These are phyloP conservation scores for Citrus mangshanensis DNA, from an alignment of 345 rosid species.

Conservation along the genomic window DNA sequence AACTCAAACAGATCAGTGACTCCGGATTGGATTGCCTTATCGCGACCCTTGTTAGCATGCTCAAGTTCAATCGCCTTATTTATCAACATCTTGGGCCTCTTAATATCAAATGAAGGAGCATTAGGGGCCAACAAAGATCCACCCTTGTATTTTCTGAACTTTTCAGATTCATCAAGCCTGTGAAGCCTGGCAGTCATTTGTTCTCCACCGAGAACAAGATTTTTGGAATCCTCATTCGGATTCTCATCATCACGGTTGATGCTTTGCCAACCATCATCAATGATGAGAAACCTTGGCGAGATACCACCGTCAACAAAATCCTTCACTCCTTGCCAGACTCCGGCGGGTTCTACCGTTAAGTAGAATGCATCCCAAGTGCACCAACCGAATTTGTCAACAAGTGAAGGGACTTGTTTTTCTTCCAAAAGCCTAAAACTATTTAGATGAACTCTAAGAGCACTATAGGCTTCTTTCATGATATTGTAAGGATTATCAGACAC, in stretches of 20 bases:
- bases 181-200: conserved; percentile 82
- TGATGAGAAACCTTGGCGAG: conserved; percentile 70
- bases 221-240: conserved; percentile 41
- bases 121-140: conserved; percentile 48
- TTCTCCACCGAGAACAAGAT: conserved; percentile 79
- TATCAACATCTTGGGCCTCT: conserved; percentile 65
- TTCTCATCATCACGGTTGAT: conserved; percentile 52
- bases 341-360: conserved; percentile 75
- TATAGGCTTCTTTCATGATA: conserved; percentile 73
- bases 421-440: conserved; percentile 76
- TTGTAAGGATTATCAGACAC: conserved; percentile 65
- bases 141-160: conserved; percentile 59
- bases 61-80: conserved; percentile 70
- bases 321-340: conserved; percentile 71
- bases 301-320: conserved; percentile 66
- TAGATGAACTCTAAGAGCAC: conserved; percentile 69
- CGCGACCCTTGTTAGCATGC: conserved; percentile 48
- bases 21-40: conserved; percentile 40
- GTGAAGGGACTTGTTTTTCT: conserved; percentile 59
- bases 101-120: conserved; percentile 50
- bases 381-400: conserved; percentile 85
- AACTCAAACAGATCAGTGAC: conserved; percentile 28
- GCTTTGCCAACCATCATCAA: conserved; percentile 92
- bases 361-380: conserved; percentile 98
- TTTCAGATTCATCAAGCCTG: conserved; percentile 62